A percentile compares a stretch with the other conserved stretches of the same genome.
These are phyloP conservation scores for Debaryomyces sp. DNA, from an alignment of 1,139 yeast genomes.

Conservation along the genomic window DNA sequence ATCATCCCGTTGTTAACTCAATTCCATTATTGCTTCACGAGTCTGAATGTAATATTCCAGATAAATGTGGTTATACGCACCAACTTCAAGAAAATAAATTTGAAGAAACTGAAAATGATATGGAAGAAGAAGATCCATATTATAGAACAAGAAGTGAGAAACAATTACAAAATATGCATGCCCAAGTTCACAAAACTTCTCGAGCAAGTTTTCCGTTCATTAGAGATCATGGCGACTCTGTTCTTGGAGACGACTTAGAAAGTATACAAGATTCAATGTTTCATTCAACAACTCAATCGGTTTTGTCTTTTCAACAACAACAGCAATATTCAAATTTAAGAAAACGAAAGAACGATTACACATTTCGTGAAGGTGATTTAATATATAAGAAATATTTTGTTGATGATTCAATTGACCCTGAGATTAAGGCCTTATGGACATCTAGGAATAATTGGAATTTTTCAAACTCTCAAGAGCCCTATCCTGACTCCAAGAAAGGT, in stretches of 20 bases:
- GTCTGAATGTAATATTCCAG: neutral
- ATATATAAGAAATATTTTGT: constrained; percentile 45
- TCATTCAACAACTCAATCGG: neutral
- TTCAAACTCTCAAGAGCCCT: neutral
- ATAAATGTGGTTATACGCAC: neutral
- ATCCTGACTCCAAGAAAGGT: neutral
- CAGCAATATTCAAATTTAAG: constrained; percentile 26
- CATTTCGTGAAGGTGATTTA: constrained; percentile 52
- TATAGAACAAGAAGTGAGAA: constrained; percentile 19
- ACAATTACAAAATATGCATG: constrained; percentile 5
- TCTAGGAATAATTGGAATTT: constrained; percentile 31
- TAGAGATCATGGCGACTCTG: neutral
- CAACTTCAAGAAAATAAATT: neutral
- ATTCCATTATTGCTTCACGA: neutral
- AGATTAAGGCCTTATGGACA: constrained; percentile 54
- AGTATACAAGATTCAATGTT: neutral
- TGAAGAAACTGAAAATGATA: constrained; percentile 4
- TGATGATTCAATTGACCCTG: constrained; percentile 50
- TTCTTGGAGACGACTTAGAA: neutral
- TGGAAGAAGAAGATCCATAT: constrained; percentile 15
- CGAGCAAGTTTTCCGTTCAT: neutral
- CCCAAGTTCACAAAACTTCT: neutral
- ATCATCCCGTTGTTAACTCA: constrained; percentile 27
- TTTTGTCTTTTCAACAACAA: constrained; percentile 23
- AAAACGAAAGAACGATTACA: constrained; percentile 38